Evolutionary conservation across 805 yeast genomes (phyloP), one percentile per base, ranked within the genome.

Genomic region (Pichia nakasei): DNA sequence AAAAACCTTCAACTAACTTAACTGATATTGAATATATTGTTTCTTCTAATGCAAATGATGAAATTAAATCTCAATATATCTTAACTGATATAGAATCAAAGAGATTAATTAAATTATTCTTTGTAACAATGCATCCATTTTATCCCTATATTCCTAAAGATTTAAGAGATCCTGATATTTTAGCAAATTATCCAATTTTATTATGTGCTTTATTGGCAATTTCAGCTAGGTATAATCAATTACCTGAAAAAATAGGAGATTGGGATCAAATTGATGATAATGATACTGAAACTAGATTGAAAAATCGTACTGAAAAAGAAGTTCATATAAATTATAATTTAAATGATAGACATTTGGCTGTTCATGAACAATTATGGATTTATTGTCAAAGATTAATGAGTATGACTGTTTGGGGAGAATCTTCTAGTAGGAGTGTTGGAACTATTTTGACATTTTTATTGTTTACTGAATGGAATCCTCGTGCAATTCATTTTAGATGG

Each of bases 391-490:
- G 80, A 48, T 67, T 86, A 47, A 81, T 87, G 35, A 83, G 94
- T 3, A 85, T 82, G 60, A 81, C 95, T 0, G 88, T 86, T 5
- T 88, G 96, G 96, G 96, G 95, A 1, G 96, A 86, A 57, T 93
- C 95, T 0, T 80, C 85, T 46, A 84, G 93, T 7, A 67, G 96
- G 49, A 82, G 93, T 0, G 75, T 88, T 3, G 96, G 96, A 1
- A 86, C 96, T 0, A 80, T 88, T 6, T 71, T 84, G 48, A 89
- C 96, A 1, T 85, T 89, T 56, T 63, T 89, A 40, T 66, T 89
- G 17, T 82, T 86, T 53, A 85, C 96, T 0, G 97, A 91, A 60
- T 89, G 97, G 97, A 87, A 88, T 53, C 96, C 96, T 4, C 68
- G 96, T 43, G 95, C 96, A 3, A 87, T 88, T 48, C 96, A 88